Evolutionary conservation across 2,329 filamentous ascomycete genomes (phyloP), one percentile per base, ranked within the genome.

Genomic region (Colletotrichum musicola): DNA sequence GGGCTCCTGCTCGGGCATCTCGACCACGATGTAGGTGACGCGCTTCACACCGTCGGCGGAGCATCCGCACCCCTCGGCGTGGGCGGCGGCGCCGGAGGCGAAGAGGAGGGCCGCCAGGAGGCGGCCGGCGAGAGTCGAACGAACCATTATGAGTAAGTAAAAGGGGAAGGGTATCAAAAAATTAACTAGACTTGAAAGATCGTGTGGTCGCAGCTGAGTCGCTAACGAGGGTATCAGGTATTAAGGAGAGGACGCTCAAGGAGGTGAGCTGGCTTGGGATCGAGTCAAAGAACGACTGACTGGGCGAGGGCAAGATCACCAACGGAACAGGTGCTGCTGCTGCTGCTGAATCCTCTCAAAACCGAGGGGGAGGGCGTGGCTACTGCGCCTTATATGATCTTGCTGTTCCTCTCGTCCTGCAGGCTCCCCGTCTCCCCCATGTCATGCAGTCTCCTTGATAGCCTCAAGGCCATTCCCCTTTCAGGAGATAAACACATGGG

Each of bases 1-100:
- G 10, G 62, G 62, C 20, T 61, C 56, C 30, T 67, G 68, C 9
- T 71, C 70, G 59, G 70, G 70, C 70, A 71, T 70, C 55, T 71
- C 68, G 57, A 71, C 70, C 25, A 71, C 60, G 53, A 71, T 71
- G 57, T 71, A 71, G 14, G 68, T 71, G 56, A 71, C 68, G 30
- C 68, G 63, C 59, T 62, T 47, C 22, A 68, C 44, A 53, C 55
- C 68, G 27, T 62, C 70, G 1, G 60, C 18, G 5, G 66, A 62
- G 42, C 70, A 71, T 14, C 64, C 49, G 16, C 70, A 71, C 2
- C 68, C 70, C 30, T 71, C 68, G 18, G 69, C 62, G 18, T 65
- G 58, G 10, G 63, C 66, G 7, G 68, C 62, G 18, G 18, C 68
- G 6, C 66, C 44, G 16, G 58, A 30, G 25, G 63, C 62, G 27